Conservation (phyloP, 768 basidiomycete species). For the Serpula lacrymans region DNA sequence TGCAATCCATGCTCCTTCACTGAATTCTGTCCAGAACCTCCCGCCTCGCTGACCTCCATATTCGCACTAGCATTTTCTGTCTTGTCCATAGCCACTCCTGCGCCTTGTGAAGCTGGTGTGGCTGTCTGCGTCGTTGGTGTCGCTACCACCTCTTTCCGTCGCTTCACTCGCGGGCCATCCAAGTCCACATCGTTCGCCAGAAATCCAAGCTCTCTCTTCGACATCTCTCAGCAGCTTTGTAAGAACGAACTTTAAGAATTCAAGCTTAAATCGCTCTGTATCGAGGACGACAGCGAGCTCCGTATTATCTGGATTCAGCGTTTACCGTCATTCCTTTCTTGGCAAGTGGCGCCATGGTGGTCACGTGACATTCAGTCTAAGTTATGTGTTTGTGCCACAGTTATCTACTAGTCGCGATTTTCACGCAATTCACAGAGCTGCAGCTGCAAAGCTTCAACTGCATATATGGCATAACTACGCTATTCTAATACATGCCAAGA, state of each 20-base stretch:
- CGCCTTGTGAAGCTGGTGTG: slow-evolving; percentile 25
- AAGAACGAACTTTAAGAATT: too few species aligned
- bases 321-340: too few species aligned
- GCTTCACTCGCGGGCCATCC: slow-evolving; percentile 48
- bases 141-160: slow-evolving; percentile 41
- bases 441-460: too few species aligned
- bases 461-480: neutral
- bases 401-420: too few species aligned
- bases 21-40: slow-evolving; percentile 20
- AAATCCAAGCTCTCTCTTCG: slow-evolving; percentile 49
- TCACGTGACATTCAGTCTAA: too few species aligned
- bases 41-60: slow-evolving; percentile 17
- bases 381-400: too few species aligned
- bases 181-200: slow-evolving; percentile 35
- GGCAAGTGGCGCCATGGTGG: too few species aligned
- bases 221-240: too few species aligned
- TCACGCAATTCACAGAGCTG: too few species aligned
- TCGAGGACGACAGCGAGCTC: too few species aligned
- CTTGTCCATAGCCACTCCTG: slow-evolving; percentile 31
- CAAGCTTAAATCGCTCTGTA: too few species aligned
- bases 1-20: slow-evolving; percentile 67
- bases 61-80: slow-evolving; percentile 20
- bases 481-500: neutral
- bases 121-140: slow-evolving; percentile 40
- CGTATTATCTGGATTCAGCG: too few species aligned